Evolutionary conservation across 2,329 filamentous ascomycete genomes (phyloP), one percentile per base, ranked within the genome.

Genomic region (Aspergillus hortae): DNA sequence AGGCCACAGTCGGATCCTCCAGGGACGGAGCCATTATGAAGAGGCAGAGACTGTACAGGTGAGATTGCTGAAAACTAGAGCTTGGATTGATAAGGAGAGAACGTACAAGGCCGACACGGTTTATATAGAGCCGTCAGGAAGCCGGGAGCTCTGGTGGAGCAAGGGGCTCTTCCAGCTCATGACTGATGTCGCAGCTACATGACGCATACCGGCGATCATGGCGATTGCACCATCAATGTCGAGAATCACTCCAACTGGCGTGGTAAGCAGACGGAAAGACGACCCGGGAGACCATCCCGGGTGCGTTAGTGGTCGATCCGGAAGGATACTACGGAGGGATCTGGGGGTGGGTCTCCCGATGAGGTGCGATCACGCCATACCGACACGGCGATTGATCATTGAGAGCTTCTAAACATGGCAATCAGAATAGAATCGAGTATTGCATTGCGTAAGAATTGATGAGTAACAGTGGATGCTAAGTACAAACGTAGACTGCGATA

Each of bases 1-100:
- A 49, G 21, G 56, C 36, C 4, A 55, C 44, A 27, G 63, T 46
- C 14, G 61, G 61, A 15, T 65, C 66, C 57, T 63, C 61, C 15
- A 70, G 52, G 30, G 62, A 69, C 25, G 67, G 67, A 11, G 67
- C 67, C 67, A 70, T 70, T 6, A 3, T 38, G 12, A 17, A 38
- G 14, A 17, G 2, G 6, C n/a, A 38, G 35, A 17, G 15, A 11
- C 27, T 10, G 27, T 9, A 38, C 14, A 38, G 35, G n/a, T 7
- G 35, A 17, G 35, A n/a, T n/a, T 6, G 15, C n/a, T 38, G 35
- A 7, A 4, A 38, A 38, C n/a, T 10, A 11, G 35, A n/a, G 35
- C 35, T 38, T 38, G 35, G 15, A 38, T 38, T 42, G 40, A 42
- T 23, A n/a, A 6, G 9, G 17, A 19, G 40, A 42, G 40, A 7